Conservation (phyloP, 257 asterid species). For the Gardenia jasminoides region DNA sequence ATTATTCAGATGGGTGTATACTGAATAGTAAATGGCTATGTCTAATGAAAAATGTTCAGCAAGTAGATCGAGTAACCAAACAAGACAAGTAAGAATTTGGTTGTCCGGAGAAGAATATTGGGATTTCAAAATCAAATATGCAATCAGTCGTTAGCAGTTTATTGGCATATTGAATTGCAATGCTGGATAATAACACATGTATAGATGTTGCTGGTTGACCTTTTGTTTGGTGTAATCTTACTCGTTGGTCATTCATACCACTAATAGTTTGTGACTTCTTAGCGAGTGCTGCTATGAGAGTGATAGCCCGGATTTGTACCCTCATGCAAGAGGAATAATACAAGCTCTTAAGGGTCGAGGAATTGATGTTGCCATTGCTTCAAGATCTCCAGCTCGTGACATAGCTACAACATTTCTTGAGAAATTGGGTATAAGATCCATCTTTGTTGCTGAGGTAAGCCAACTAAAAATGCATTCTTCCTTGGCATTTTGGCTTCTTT, state of each 20-base stretch:
- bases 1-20: too few species aligned
- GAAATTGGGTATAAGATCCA: slow-evolving; percentile 24
- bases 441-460: slow-evolving; percentile 32
- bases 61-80: background rate
- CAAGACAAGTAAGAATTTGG: too few species aligned
- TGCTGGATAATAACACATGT: background rate
- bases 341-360: slow-evolving; percentile 28
- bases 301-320: slow-evolving; percentile 25
- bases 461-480: background rate
- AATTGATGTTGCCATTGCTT: slow-evolving; percentile 34
- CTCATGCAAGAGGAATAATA: slow-evolving; percentile 33
- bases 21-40: too few species aligned
- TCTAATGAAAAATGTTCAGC: background rate
- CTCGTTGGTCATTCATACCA: background rate
- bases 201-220: background rate
- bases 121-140: background rate
- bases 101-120: background rate
- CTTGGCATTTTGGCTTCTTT: slow-evolving; percentile 1
- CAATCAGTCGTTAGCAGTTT: background rate
- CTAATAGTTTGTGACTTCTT: slow-evolving; percentile 2
- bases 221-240: background rate
- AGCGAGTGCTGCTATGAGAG: slow-evolving; percentile 24
- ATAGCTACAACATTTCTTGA: slow-evolving; percentile 30
- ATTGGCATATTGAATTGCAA: background rate
- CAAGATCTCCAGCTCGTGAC: slow-evolving; percentile 31